phyloP scores from a whole-genome alignment of 345 rosid species.

The Psidium guajava region DNA sequence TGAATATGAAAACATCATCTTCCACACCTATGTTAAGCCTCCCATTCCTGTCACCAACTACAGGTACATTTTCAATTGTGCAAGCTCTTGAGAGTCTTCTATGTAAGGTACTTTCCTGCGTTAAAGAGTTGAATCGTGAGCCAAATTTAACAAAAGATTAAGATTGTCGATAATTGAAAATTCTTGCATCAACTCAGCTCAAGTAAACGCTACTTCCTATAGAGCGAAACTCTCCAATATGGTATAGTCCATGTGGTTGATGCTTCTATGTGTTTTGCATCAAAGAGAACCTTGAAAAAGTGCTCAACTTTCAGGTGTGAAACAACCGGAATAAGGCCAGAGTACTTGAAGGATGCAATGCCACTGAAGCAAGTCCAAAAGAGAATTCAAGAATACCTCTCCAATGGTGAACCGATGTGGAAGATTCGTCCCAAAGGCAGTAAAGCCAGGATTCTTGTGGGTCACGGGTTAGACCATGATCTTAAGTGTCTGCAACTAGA shows the following conservation, averaged over 20 bases:
- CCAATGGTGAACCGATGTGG: slow-evolving; percentile 92
- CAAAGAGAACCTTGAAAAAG: background rate
- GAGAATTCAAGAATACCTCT: slow-evolving; percentile 78
- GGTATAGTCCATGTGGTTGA: background rate
- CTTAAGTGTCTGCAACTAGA: slow-evolving; percentile 67
- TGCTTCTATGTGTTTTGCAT: background rate
- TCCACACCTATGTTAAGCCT: slow-evolving; percentile 76
- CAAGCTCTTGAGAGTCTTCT: background rate
- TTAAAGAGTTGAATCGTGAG: background rate
- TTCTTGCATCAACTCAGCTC: background rate
- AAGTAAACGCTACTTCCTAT: background rate
- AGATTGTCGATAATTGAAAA: background rate
- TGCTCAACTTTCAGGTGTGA: slow-evolving; percentile 36
- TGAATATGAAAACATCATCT: slow-evolving; percentile 59
- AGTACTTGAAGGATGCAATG: slow-evolving; percentile 62
- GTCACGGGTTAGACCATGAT: slow-evolving; percentile 80
- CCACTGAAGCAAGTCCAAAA: slow-evolving; percentile 56
- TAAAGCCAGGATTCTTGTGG: slow-evolving; percentile 82
- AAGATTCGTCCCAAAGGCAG: slow-evolving; percentile 68
- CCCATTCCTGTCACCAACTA: slow-evolving; percentile 60
- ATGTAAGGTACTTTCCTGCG: background rate
- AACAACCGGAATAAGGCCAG: slow-evolving; percentile 76
- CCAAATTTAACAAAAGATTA: background rate
- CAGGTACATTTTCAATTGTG: slow-evolving; percentile 23
- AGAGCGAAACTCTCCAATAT: background rate